Percentiles rank a stretch among this genome's conserved stretches.
Conservation (phyloP, 2,329 filamentous ascomycete genomes). For the Diplodia mutila region DNA sequence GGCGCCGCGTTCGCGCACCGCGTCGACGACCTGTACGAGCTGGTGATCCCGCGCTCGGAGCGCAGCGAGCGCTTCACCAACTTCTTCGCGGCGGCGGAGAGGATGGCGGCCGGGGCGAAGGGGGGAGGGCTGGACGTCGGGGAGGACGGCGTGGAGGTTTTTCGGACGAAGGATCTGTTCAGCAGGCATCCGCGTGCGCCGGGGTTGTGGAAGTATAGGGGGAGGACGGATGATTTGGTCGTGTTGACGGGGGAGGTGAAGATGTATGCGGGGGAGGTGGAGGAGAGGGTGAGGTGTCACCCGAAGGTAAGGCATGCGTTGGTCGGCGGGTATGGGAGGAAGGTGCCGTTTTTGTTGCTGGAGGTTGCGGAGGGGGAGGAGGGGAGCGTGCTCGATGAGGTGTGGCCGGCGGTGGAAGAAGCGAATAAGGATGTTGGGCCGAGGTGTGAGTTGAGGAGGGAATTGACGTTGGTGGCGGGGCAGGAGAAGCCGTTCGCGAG, state of each 20-base stretch:
- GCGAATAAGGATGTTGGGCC: constrained; percentile 19
- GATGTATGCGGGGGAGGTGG: constrained; percentile 16
- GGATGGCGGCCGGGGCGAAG: neutral
- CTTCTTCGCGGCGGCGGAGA: constrained; percentile 23
- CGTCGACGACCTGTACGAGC: neutral
- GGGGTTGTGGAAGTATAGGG: constrained; percentile 10
- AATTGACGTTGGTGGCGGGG: neutral
- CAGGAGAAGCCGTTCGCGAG: constrained; percentile 4
- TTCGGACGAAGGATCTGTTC: constrained; percentile 34
- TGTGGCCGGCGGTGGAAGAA: constrained; percentile 20
- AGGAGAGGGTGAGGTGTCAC: neutral
- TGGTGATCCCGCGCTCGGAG: neutral
- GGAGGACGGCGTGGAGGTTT: constrained; percentile 23
- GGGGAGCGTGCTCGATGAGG: neutral
- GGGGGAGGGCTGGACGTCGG: neutral
- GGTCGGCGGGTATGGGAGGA: neutral
- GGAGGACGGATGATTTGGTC: constrained; percentile 13
- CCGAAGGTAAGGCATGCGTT: neutral
- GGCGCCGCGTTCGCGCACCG: neutral
- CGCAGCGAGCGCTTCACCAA: neutral
- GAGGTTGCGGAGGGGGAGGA: neutral
- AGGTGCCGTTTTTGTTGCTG: constrained; percentile 5
- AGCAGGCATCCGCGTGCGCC: constrained; percentile 2
- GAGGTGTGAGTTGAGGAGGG: neutral
- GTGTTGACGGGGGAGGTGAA: constrained; percentile 20